Evolutionary conservation across 2,329 filamentous ascomycete genomes (phyloP), one percentile per base, ranked within the genome.

Genomic region (Mollisia scopiformis): DNA sequence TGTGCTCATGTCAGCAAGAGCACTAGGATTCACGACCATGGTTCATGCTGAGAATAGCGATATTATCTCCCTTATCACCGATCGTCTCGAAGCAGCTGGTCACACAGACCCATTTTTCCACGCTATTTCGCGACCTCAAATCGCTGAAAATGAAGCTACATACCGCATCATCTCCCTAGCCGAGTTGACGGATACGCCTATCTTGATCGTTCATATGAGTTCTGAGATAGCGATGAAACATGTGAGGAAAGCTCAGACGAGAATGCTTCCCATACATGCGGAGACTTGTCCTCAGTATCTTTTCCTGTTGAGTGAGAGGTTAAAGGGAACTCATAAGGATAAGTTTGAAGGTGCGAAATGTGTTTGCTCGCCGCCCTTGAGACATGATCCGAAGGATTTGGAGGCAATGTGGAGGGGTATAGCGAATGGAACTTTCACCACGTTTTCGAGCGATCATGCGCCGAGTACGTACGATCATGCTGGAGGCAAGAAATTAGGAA

Each of bases 231-330:
- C 82, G 2, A 78, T 81, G 11, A 70, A 74, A 4, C 78, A 81
- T 62, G 80, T 85, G 55, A 77, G 80, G 25, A 71, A 75, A 19
- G 83, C 83, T 0, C 82, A 85, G 67, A 79, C 78, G 8, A 69
- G 76, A 3, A 77, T 80, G 0, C 74, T 84, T 10, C 82, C 84
- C 0, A 76, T 85, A 23, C 81, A 83, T 63, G 83, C 80, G 1
- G 83, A 85, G 69, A 86, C 83, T 1, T 86, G 83, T 67, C 84
- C 83, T 2, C 83, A 86, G 58, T 86, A 86, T 63, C 76, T 86
- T 16, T 82, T 83, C 64, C 74, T 86, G n/a, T 80, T 81, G 1
- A 77, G 79, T n/a, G 74, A 77, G 7, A 74, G 79, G 53, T 72
- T 83, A 5, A 75, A 77, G 31, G n/a, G n/a, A n/a, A n/a, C n/a